Base-by-base conservation (phyloP, 208 protist species). In the Wallacemonas sp. region DNA sequence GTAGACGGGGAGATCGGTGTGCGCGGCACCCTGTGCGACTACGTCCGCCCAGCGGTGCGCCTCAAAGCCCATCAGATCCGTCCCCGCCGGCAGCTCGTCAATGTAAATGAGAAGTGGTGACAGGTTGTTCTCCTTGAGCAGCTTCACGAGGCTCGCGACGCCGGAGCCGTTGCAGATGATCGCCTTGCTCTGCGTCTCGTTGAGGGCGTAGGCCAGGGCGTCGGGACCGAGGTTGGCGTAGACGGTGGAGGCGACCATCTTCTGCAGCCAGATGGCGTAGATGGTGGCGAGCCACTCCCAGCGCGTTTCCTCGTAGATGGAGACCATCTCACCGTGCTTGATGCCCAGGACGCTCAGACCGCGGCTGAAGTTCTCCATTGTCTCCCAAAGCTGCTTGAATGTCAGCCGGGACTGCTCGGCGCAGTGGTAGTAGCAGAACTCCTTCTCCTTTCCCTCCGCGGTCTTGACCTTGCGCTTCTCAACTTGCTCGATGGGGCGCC, bases 221-320 rank as follows among this genome's bases (percentile, higher is more conserved):
- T 86, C 81, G 33, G 87, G 71, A 33, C 85, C 90, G 33, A 91
- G 80, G 68, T 88, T 94, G 19, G 87, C 69, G 72, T 96, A 94
- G 29, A 84, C 85, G 21, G 89, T 95, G 23, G 71, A 75, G 63
- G 57, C 80, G 32, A 88, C 46, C 76, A 91, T 83, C 30, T 74
- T 48, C 68, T 94, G 85, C 29, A 77, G 68, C 83, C 85, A 90
- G 46, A 89, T 83, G 38, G 78, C 88, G 55, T 90, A 91, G 11
- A 84, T 61, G 14, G 78, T 70, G 24, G 83, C 77, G 33, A 94
- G 52, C 83, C 85, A 91, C 73, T 94, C 82, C 76, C 76, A 88
- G 47, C 87, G 83, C 21, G 87, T 93, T 48, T 90, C 83, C 49
- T 85, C 76, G 68, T 91, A 90, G 46, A 93, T 80, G 70, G 74